Percentiles rank a stretch among this genome's conserved stretches.
phyloP scores from a whole-genome alignment of 768 basidiomycete species.

The Mycena olivaceomarginata region DNA sequence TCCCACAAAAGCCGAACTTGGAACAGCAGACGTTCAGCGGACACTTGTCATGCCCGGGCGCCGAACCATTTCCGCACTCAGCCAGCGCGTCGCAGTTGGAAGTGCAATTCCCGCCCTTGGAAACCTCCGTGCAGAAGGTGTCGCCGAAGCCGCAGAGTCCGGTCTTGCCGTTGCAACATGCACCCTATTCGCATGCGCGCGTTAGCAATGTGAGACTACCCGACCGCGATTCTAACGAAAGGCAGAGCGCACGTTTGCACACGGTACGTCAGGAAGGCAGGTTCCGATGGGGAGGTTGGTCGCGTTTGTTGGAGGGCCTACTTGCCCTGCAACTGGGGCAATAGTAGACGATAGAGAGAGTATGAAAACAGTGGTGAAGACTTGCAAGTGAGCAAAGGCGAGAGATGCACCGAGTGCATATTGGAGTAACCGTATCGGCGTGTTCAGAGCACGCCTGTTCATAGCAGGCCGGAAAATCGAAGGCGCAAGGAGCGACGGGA shows the following conservation, averaged over 20 bases:
- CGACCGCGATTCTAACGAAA: constrained; percentile 11
- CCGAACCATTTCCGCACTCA: neutral
- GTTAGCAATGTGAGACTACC: constrained; percentile 12
- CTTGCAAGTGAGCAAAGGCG: constrained; percentile 9
- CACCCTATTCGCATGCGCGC: constrained; percentile 19
- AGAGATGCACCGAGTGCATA: constrained; percentile 11
- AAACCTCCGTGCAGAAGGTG: constrained; percentile 7
- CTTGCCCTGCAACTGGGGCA: constrained; percentile 9
- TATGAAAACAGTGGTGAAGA: constrained; percentile 5
- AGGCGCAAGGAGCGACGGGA: no score
- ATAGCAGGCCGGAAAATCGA: neutral
- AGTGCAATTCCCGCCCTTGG: constrained; percentile 8
- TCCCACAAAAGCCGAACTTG: constrained; percentile 4
- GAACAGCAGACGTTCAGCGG: constrained; percentile 23
- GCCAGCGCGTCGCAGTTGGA: constrained; percentile 18
- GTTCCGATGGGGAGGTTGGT: constrained; percentile 16
- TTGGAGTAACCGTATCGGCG: constrained; percentile 14
- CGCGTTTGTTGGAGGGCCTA: constrained; percentile 18
- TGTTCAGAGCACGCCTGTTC: constrained; percentile 13
- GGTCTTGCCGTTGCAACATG: constrained; percentile 12
- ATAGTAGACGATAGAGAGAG: constrained; percentile 9
- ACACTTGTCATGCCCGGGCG: constrained; percentile 1
- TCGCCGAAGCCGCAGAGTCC: constrained; percentile 18
- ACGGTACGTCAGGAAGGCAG: constrained; percentile 13
- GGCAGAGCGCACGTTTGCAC: constrained; percentile 12